A percentile compares a stretch with the other conserved stretches of the same genome.
Conservation (phyloP, 176 grass and related monocot genomes). For the Carex littledalei region DNA sequence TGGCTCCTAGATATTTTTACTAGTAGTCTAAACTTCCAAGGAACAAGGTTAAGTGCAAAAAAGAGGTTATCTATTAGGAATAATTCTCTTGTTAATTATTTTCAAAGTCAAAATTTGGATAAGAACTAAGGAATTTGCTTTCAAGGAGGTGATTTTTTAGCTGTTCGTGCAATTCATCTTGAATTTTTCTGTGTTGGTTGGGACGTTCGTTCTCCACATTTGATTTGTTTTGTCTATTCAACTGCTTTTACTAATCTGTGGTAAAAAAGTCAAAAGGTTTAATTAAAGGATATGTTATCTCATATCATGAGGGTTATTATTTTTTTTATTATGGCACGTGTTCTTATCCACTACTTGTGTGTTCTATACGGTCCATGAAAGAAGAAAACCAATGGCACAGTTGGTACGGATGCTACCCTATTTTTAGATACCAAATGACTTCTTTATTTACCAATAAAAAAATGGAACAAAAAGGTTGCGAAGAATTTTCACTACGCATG, state of each 20-base stretch:
- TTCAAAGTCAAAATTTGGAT: constrained; percentile 25
- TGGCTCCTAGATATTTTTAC: background rate
- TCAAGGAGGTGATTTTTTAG: background rate
- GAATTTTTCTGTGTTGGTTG: constrained; percentile 8
- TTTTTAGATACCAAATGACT: background rate
- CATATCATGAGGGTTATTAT: background rate
- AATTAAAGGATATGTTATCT: constrained; percentile 7
- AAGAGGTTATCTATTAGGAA: no score
- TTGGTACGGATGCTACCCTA: background rate
- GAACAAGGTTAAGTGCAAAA: background rate
- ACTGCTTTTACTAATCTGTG: background rate
- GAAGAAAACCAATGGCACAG: background rate
- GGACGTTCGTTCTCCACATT: constrained; percentile 11
- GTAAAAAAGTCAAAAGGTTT: constrained; percentile 8
- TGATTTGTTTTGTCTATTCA: background rate
- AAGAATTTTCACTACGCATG: background rate
- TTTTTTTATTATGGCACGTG: constrained; percentile 8
- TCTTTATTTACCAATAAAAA: background rate
- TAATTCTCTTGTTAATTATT: background rate
- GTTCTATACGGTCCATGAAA: background rate
- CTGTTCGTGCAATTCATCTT: background rate
- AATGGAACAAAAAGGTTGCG: background rate
- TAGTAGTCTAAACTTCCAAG: background rate
- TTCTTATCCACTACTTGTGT: constrained; percentile 5
- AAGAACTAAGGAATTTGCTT: constrained; percentile 14